Percentiles rank a stretch among this genome's conserved stretches.
Conservation (phyloP, 306 rosid species). For the Lathyrus sativus region DNA sequence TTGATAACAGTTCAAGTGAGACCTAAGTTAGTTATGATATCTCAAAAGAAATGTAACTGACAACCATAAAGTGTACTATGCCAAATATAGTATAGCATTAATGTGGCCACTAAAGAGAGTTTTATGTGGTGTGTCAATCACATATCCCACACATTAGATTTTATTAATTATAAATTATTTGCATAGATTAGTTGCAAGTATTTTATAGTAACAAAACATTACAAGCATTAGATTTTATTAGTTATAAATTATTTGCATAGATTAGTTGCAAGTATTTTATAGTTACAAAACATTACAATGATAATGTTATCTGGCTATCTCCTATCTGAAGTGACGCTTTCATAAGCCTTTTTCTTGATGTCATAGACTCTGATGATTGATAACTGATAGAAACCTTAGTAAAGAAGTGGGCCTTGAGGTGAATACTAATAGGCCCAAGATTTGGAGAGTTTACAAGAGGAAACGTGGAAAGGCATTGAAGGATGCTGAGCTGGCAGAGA, state of each 20-base stretch:
- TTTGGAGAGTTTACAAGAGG: too few species aligned
- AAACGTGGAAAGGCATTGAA: too few species aligned
- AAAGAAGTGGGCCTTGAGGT: too few species aligned
- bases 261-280: constrained; percentile 17
- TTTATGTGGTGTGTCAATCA: not conserved
- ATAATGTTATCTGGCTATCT: constrained; percentile 27
- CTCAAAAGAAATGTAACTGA: constrained; percentile 7
- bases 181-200: constrained; percentile 3
- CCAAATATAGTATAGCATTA: constrained; percentile 10
- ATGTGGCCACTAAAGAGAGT: not conserved
- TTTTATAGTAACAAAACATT: too few species aligned
- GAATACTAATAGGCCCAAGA: too few species aligned
- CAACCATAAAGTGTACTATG: not conserved
- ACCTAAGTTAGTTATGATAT: constrained; percentile 1
- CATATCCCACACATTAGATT: not conserved
- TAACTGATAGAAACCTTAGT: too few species aligned
- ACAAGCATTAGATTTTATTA: constrained; percentile 2
- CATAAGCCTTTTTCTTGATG: constrained; percentile 25
- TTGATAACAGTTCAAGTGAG: not conserved
- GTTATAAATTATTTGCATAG: not conserved
- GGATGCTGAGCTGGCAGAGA: too few species aligned
- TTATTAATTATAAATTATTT: constrained; percentile 9
- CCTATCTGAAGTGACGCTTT: constrained; percentile 32
- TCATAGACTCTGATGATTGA: constrained; percentile 15
- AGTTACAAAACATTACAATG: not conserved